phyloP scores from a whole-genome alignment of 2,329 filamentous ascomycete species.

The Nemania abortiva region DNA sequence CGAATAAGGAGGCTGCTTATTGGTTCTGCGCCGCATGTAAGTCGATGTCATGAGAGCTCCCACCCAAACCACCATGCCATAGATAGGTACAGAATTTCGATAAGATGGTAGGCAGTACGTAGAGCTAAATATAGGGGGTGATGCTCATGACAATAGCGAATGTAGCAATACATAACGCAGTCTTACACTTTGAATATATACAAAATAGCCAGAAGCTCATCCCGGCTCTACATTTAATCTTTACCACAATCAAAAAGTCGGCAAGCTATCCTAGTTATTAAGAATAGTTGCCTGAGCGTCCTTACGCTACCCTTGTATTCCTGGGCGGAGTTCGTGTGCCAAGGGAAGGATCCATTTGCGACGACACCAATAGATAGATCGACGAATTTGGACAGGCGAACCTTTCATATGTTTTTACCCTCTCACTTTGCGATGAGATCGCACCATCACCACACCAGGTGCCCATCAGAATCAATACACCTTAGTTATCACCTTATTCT shows the following conservation, averaged over 20 bases:
- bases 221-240: not conserved
- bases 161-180: too few relatives aligned
- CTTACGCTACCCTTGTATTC: not conserved
- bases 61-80: not conserved
- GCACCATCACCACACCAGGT: not conserved
- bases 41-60: not conserved
- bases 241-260: not conserved
- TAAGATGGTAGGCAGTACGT: not conserved
- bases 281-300: not conserved
- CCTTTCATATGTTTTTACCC: not conserved
- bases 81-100: not conserved
- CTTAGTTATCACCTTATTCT: too few relatives aligned
- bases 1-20: slow-evolving; percentile 47
- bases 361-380: not conserved
- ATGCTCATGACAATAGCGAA: not conserved
- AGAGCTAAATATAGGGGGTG: not conserved
- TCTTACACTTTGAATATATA: too few relatives aligned
- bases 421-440: not conserved
- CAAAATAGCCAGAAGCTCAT: too few relatives aligned
- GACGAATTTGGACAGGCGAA: not conserved
- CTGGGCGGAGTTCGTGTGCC: not conserved
- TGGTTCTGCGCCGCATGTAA: slow-evolving; percentile 41
- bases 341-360: not conserved
- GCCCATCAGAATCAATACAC: not conserved
- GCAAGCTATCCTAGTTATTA: not conserved